A percentile compares a stretch with the other conserved stretches of the same genome.
Evolutionary conservation across 805 yeast species (phyloP).

Genomic region (Lipomyces yamanashiensis): DNA sequence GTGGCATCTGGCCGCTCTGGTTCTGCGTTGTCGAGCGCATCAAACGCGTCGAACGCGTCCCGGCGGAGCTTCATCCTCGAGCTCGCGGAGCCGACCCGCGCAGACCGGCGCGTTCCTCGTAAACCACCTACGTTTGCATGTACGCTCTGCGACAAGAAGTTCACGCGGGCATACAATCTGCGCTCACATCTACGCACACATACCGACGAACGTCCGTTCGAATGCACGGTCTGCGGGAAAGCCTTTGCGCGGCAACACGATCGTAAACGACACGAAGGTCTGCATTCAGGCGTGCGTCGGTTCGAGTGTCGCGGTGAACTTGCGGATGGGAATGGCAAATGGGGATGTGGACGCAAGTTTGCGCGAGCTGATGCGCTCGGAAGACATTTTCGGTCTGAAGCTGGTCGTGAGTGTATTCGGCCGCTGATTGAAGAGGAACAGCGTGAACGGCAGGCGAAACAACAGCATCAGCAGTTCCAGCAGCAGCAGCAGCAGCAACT

Average conservation of each 20-base stretch:
- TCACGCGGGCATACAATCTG: constrained; percentile 90
- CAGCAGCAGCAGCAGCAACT: constrained; percentile 1
- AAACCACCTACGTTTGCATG: constrained; percentile 78
- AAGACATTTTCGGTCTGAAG: constrained; percentile 75
- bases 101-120: constrained; percentile 64
- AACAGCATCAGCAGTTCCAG: constrained; percentile 2
- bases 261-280: constrained; percentile 71
- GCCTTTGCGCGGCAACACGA: constrained; percentile 80
- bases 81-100: constrained; percentile 61
- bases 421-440: constrained; percentile 65
- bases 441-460: constrained; percentile 26
- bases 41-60: constrained; percentile 9
- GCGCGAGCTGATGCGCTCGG: constrained; percentile 80
- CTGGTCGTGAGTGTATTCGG: constrained; percentile 70
- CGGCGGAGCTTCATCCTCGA: constrained; percentile 64
- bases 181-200: constrained; percentile 91
- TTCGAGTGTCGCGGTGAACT: constrained; percentile 68
- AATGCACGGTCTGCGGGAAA: constrained; percentile 65
- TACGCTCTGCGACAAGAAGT: constrained; percentile 79
- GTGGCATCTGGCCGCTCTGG: constrained; percentile 16
- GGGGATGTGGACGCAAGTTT: constrained; percentile 79
- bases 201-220: constrained; percentile 71
- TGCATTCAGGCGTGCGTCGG: constrained; percentile 75
- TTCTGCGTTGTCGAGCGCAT: constrained; percentile 7
- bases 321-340: constrained; percentile 59